These are phyloP conservation scores for Mortierella sp. DNA, from an alignment of 371 early-diverging fungal species.

Conservation along the genomic window DNA sequence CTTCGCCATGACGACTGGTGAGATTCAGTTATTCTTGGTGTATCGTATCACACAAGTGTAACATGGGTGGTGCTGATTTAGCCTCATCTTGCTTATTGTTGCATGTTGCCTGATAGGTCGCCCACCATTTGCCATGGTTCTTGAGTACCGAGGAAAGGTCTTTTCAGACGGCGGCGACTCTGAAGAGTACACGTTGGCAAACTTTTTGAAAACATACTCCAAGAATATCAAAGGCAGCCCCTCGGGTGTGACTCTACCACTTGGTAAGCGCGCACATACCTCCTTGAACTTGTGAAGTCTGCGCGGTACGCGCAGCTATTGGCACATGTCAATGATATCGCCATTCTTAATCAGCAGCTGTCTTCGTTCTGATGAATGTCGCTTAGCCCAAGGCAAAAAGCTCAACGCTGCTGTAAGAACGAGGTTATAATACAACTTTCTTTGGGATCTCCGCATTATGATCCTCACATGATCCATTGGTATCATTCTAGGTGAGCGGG, in stretches of 20 bases:
- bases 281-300: not conserved
- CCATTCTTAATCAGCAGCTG: too few species aligned
- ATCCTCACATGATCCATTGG: constrained; percentile 12
- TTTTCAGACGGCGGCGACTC: constrained; percentile 71
- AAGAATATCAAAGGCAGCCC: constrained; percentile 60
- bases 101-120: constrained; percentile 32
- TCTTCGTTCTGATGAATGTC: too few species aligned
- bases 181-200: constrained; percentile 66
- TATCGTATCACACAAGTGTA: too few species aligned
- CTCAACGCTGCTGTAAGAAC: constrained; percentile 71
- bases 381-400: constrained; percentile 60
- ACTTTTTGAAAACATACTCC: constrained; percentile 63
- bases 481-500: constrained; percentile 34
- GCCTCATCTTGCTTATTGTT: not conserved
- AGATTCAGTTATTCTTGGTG: too few species aligned
- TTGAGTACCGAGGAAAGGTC: constrained; percentile 73
- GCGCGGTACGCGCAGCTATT: not conserved
- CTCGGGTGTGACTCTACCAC: constrained; percentile 63
- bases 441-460: not conserved
- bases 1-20: constrained; percentile 62
- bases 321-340: not conserved
- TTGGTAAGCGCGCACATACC: constrained; percentile 22
- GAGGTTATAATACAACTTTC: not conserved
- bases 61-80: too few species aligned
- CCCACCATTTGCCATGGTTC: constrained; percentile 62